phyloP scores from a whole-genome alignment of 2,329 filamentous ascomycete species.

The Ophiocordyceps robertsii region DNA sequence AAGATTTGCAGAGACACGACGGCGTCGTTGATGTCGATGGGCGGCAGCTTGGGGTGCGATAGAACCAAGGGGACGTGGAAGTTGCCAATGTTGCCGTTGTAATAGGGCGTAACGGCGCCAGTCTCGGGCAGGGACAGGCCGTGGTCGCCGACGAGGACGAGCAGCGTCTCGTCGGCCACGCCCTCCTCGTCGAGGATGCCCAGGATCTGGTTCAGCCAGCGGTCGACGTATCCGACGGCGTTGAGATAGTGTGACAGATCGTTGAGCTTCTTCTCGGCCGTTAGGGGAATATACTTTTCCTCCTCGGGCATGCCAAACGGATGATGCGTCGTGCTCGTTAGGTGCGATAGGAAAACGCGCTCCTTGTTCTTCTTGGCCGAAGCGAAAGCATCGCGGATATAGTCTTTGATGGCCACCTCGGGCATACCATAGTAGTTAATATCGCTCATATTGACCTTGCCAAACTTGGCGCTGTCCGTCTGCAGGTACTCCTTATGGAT shows the following conservation, averaged over 20 bases:
- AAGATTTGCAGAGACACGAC: slow-evolving; percentile 18
- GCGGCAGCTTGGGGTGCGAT: slow-evolving; percentile 18
- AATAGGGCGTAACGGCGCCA: slow-evolving; percentile 17
- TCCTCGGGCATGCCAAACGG: slow-evolving; percentile 17
- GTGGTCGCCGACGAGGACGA: slow-evolving; percentile 20
- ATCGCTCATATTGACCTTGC: slow-evolving; percentile 13
- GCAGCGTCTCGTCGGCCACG: slow-evolving; percentile 17
- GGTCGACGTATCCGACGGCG: slow-evolving; percentile 17
- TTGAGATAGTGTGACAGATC: slow-evolving; percentile 20
- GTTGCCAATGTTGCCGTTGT: slow-evolving; percentile 18
- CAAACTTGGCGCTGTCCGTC: slow-evolving; percentile 14
- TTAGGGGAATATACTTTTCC: slow-evolving; percentile 14
- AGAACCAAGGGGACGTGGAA: slow-evolving; percentile 20
- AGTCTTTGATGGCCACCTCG: slow-evolving; percentile 17
- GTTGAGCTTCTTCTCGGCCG: slow-evolving; percentile 10
- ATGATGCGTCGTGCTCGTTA: slow-evolving; percentile 22
- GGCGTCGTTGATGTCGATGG: slow-evolving; percentile 16
- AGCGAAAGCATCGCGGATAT: slow-evolving; percentile 17
- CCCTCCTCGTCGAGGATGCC: slow-evolving; percentile 16
- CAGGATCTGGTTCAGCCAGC: slow-evolving; percentile 18
- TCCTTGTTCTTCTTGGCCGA: slow-evolving; percentile 15
- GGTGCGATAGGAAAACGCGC: slow-evolving; percentile 19
- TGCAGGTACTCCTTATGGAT: slow-evolving; percentile 16
- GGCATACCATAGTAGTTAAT: slow-evolving; percentile 22
- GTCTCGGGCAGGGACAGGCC: slow-evolving; percentile 19